Evolutionary conservation across 345 rosid genomes (phyloP), one percentile per base, ranked within the genome.

Genomic region (Aurinia saxatilis): DNA sequence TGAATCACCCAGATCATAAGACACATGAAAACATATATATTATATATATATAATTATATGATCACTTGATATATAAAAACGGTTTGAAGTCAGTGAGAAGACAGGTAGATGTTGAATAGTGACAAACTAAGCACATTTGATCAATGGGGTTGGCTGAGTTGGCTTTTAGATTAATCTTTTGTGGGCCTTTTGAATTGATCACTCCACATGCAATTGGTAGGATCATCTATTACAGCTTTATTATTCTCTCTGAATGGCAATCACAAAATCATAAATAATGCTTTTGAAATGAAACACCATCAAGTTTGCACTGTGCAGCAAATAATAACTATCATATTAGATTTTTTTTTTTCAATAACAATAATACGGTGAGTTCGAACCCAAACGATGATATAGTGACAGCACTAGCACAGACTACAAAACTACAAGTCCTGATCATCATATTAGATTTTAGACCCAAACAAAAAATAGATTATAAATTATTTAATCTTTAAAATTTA

Each of bases 141-240:
- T 50, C 51, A 30, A 50, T 50, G 40, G 66, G 67, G 66, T 60
- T 67, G 58, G 58, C 65, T 67, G 65, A 67, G 65, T 68, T 68
- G 67, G 73, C 73, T 60, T 68, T 60, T 42, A 52, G 55, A 67
- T 46, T 58, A 59, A 67, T 48, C 66, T 59, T 42, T 59, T 60
- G 73, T 68, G 73, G 73, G 41, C 62, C 67, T 68, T 68, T 52
- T 51, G 13, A 52, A n/a, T 68, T 60, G 61, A 68, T 68, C 60
- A 68, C 52, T 44, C 62, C 73, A 68, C 67, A 68, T 68, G 73
- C 73, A 68, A 60, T n/a, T 60, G 60, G 54, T 67, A 67, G 53
- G 72, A 68, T 60, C 55, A 61, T 60, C 67, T 34, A 25, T 44
- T 60, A 63, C 67, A 60, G 73, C 73, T 68, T 60, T 68, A 25